Percentiles rank a stretch among this genome's conserved stretches.
Conservation (phyloP, 352 stramenopile genomes). For the Globisporangium okanoganense region DNA sequence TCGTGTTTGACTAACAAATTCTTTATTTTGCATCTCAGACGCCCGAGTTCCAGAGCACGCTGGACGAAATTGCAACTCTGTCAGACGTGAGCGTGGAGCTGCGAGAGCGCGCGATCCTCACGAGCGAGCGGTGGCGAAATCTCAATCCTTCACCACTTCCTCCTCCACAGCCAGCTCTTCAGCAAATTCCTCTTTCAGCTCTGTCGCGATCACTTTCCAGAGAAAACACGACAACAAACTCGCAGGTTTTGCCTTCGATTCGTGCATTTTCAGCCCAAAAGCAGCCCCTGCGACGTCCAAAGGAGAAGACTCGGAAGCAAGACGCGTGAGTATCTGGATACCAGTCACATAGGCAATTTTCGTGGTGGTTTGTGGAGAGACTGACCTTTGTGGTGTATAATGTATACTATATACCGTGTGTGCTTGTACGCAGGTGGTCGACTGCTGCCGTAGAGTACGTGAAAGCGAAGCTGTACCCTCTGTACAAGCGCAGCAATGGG, state of each 20-base stretch:
- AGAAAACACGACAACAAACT: conserved; percentile 11
- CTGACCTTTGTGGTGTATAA: neutral
- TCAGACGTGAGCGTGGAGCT: conserved; percentile 30
- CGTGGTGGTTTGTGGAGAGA: conserved; percentile 5
- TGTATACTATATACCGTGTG: no score
- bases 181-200: conserved; percentile 8
- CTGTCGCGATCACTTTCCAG: conserved; percentile 11
- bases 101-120: conserved; percentile 33
- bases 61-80: conserved; percentile 31
- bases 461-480: conserved; percentile 74
- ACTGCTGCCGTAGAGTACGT: conserved; percentile 74
- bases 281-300: conserved; percentile 19
- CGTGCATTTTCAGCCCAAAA: conserved; percentile 40
- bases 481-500: conserved; percentile 61
- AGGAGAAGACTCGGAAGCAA: conserved; percentile 41
- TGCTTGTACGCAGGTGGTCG: conserved; percentile 12
- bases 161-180: conserved; percentile 12
- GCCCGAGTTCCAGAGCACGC: conserved; percentile 23
- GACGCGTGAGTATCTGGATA: conserved; percentile 31
- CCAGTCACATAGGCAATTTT: neutral
- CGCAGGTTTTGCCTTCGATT: conserved; percentile 31
- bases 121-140: conserved; percentile 35
- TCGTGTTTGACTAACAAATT: neutral
- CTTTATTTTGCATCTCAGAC: conserved; percentile 18
- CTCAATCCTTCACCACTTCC: conserved; percentile 47